phyloP scores from a whole-genome alignment of 306 rosid species.

The Quillaja saponaria region DNA sequence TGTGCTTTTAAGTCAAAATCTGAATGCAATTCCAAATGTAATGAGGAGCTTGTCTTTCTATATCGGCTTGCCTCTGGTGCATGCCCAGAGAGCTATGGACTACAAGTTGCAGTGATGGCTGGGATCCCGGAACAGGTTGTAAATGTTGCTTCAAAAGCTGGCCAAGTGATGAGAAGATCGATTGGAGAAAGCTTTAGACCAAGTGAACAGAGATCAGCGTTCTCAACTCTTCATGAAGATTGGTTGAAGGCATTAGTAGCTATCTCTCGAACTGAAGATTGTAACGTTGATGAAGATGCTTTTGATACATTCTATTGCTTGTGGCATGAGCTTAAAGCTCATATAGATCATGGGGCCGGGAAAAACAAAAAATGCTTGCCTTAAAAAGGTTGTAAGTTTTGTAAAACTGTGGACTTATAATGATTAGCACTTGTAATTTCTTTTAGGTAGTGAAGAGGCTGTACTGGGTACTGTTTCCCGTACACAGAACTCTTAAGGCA shows the following conservation, averaged over 20 bases:
- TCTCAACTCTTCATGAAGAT: slow-evolving; percentile 88
- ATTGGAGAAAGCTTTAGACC: slow-evolving; percentile 60
- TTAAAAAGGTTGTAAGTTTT: not conserved
- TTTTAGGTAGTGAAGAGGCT: not conserved
- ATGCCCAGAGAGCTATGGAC: slow-evolving; percentile 89
- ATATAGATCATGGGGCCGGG: slow-evolving; percentile 17
- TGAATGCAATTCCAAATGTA: slow-evolving; percentile 38
- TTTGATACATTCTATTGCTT: slow-evolving; percentile 70
- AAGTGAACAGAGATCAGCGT: slow-evolving; percentile 78
- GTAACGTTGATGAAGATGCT: slow-evolving; percentile 50
- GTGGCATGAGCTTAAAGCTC: slow-evolving; percentile 69
- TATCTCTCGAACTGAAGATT: slow-evolving; percentile 40
- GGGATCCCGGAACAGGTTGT: slow-evolving; percentile 77
- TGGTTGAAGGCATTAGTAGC: slow-evolving; percentile 73
- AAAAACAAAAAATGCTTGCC: too few relatives aligned
- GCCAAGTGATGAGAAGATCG: slow-evolving; percentile 63
- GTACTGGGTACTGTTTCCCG: not conserved
- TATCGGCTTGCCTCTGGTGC: slow-evolving; percentile 79
- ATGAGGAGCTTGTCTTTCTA: slow-evolving; percentile 70
- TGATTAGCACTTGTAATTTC: slow-evolving; percentile 5
- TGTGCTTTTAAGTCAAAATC: slow-evolving; percentile 70
- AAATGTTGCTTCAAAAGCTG: slow-evolving; percentile 70
- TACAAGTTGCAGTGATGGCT: slow-evolving; percentile 94
- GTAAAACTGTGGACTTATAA: slow-evolving; percentile 27
- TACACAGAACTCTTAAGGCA: too few relatives aligned